These are phyloP conservation scores for Pyronema omphalodes DNA, from an alignment of 495 filamentous ascomycete species.

Conservation along the genomic window DNA sequence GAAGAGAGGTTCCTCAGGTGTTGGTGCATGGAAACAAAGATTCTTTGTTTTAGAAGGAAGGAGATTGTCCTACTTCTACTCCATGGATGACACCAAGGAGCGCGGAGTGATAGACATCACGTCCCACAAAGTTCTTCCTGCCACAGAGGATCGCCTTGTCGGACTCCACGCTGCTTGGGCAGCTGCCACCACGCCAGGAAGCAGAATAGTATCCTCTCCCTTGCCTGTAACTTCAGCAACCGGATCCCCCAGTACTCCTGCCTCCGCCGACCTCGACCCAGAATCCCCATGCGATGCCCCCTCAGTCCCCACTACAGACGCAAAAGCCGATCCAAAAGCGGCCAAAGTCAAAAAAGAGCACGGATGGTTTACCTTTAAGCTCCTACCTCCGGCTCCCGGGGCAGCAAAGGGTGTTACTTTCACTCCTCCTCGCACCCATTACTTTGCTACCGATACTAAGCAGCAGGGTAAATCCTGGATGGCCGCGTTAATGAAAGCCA, in stretches of 20 bases:
- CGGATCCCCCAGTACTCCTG: not conserved
- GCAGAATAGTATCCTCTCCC: constrained; percentile 34
- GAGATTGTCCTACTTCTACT: constrained; percentile 90
- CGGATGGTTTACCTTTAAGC: constrained; percentile 80
- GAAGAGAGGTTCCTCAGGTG: constrained; percentile 57
- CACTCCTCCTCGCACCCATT: constrained; percentile 91
- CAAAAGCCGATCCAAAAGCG: constrained; percentile 10
- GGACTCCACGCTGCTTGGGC: constrained; percentile 83
- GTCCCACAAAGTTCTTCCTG: constrained; percentile 82
- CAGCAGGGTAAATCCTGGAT: constrained; percentile 88
- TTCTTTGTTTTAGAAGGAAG: constrained; percentile 84
- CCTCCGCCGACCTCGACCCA: not conserved
- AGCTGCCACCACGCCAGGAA: constrained; percentile 48
- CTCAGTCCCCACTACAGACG: not conserved
- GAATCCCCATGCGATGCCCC: not conserved
- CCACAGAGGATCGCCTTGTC: constrained; percentile 80
- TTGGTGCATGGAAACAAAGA: constrained; percentile 82
- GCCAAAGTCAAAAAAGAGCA: constrained; percentile 16
- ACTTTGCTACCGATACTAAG: constrained; percentile 85
- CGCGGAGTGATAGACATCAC: constrained; percentile 95
- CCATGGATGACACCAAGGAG: constrained; percentile 77
- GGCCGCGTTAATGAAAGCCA: constrained; percentile 97
- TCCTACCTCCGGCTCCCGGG: constrained; percentile 78
- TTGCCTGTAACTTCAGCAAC: constrained; percentile 26
- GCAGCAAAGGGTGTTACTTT: constrained; percentile 83